phyloP scores from a whole-genome alignment of 352 stramenopile genomes.

The Phytophthora fragariae region DNA sequence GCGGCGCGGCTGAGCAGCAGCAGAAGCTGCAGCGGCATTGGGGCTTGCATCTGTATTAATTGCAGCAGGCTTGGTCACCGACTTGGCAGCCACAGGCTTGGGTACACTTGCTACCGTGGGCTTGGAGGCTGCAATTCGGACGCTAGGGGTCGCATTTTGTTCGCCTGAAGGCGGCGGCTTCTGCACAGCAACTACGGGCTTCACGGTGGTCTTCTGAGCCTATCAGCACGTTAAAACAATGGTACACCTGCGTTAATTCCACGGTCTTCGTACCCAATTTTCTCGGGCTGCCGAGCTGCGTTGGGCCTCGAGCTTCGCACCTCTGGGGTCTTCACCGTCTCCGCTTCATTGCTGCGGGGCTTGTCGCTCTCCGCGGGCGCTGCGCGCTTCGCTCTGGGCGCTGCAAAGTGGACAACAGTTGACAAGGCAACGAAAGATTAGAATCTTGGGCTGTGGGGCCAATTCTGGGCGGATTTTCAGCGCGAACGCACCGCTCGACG shows the following conservation, averaged over 20 bases:
- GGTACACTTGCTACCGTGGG: not conserved
- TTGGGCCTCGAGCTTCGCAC: slow-evolving; percentile 18
- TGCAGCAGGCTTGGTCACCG: not conserved
- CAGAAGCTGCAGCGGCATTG: not conserved
- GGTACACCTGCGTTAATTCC: slow-evolving; percentile 2
- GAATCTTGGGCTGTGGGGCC: not conserved
- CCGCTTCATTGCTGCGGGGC: not conserved
- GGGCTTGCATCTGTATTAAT: slow-evolving; percentile 1
- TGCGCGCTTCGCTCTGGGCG: slow-evolving; percentile 38
- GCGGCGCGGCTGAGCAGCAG: slow-evolving; percentile 8
- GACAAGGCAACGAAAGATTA: slow-evolving; percentile 2
- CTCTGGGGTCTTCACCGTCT: slow-evolving; percentile 4
- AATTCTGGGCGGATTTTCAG: slow-evolving; percentile 4
- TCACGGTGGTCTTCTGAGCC: not conserved
- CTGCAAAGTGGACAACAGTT: slow-evolving; percentile 18
- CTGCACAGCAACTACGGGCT: slow-evolving; percentile 1
- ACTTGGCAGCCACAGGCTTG: slow-evolving; percentile 1
- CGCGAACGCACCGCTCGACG: slow-evolving; percentile 59
- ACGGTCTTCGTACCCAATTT: not conserved
- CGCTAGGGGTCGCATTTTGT: not conserved
- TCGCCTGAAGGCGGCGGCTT: not conserved
- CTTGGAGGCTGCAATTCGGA: slow-evolving; percentile 15
- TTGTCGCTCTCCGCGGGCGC: slow-evolving; percentile 9
- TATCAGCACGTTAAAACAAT: slow-evolving; percentile 5
- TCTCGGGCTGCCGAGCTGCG: not conserved